A percentile compares a stretch with the other conserved stretches of the same genome.
Evolutionary conservation across 2,329 filamentous ascomycete species (phyloP).

Genomic region (Trichoderma oligosporum): DNA sequence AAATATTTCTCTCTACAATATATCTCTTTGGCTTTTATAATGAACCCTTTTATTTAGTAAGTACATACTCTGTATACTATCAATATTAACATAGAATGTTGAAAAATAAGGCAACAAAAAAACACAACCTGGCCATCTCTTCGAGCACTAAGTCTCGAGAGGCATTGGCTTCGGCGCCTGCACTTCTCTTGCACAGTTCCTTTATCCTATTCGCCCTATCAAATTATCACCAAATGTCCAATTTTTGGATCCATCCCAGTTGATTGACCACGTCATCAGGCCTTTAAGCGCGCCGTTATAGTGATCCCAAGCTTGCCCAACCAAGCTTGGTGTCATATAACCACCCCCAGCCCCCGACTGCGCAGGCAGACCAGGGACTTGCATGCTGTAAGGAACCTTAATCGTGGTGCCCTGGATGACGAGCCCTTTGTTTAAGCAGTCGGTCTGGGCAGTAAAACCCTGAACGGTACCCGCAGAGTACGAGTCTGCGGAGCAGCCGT

Average conservation of each 20-base stretch:
- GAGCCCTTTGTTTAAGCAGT: conserved; percentile 35
- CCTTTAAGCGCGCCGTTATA: conserved; percentile 34
- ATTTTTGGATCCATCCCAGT: conserved; percentile 35
- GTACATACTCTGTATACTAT: too few species aligned
- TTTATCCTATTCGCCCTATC: conserved; percentile 21
- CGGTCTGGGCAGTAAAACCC: conserved; percentile 36
- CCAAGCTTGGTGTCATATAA: conserved; percentile 32
- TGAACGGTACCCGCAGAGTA: conserved; percentile 32
- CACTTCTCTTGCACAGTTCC: too few species aligned
- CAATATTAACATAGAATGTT: too few species aligned
- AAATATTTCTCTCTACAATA: too few species aligned
- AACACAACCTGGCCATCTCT: too few species aligned
- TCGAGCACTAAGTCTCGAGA: too few species aligned
- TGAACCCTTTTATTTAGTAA: too few species aligned
- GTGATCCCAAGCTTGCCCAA: conserved; percentile 31
- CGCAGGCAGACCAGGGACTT: conserved; percentile 36
- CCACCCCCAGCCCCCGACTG: conserved; percentile 34
- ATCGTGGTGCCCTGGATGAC: conserved; percentile 32
- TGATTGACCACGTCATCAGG: conserved; percentile 38
- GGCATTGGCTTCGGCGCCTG: too few species aligned
- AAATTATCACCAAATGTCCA: conserved; percentile 36
- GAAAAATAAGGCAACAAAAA: too few species aligned
- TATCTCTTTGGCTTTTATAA: too few species aligned
- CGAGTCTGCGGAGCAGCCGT: conserved; percentile 34
- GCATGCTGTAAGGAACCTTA: conserved; percentile 33